These are phyloP conservation scores for Trichophyton benhamiae DNA, from an alignment of 2,329 filamentous ascomycete genomes.

Conservation along the genomic window DNA sequence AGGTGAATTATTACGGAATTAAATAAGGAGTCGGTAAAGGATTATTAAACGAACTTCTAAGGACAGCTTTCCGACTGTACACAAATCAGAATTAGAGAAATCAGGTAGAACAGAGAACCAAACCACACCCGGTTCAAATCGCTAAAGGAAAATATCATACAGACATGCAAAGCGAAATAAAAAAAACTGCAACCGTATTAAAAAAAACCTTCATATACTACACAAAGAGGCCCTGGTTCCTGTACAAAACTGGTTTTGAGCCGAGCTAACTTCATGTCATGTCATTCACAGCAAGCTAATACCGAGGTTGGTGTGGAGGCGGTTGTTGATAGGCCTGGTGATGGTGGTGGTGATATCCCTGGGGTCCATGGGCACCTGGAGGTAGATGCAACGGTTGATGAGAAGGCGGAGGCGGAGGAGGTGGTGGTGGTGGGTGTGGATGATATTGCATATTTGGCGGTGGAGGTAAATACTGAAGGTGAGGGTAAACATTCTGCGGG, in stretches of 20 bases:
- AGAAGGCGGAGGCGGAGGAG: not conserved
- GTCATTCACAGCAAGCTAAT: not conserved
- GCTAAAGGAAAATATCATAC: not conserved
- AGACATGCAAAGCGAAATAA: not conserved
- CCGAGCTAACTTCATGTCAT: not conserved
- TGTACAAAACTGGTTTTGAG: not conserved
- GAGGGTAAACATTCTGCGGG: not conserved
- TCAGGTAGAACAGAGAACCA: not conserved
- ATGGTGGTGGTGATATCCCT: conserved; percentile 6
- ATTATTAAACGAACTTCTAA: not conserved
- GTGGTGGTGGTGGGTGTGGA: not conserved
- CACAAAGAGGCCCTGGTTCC: not conserved
- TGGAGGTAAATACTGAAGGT: conserved; percentile 5
- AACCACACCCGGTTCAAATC: not conserved
- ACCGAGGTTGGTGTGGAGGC: conserved; percentile 1
- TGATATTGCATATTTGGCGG: conserved; percentile 3
- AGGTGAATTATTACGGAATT: not conserved
- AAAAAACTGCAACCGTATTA: not conserved
- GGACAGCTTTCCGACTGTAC: not conserved
- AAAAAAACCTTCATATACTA: not conserved
- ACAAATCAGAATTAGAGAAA: not conserved
- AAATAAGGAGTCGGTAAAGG: not conserved
- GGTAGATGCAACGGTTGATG: not conserved
- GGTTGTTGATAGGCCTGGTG: conserved; percentile 8
- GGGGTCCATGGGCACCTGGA: conserved; percentile 4